These are phyloP conservation scores for Saprolegnia parasitica DNA, from an alignment of 352 stramenopile genomes.

Conservation along the genomic window DNA sequence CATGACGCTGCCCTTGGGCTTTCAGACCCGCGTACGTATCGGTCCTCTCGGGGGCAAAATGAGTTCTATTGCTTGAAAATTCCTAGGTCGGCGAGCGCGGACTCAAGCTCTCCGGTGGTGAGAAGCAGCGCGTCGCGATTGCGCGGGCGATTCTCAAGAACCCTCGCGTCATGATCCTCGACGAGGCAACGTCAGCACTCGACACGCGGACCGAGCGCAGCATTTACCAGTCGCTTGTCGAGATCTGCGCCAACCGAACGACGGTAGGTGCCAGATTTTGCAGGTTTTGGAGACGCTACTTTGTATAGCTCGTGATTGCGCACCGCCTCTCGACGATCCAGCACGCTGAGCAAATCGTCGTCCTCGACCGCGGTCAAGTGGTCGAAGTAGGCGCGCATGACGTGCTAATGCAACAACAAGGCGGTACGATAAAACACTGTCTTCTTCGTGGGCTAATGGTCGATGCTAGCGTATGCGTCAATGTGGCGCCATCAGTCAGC, in stretches of 20 bases:
- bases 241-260: conserved; percentile 22
- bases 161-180: conserved; percentile 63
- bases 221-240: conserved; percentile 55
- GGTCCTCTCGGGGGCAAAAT: background rate
- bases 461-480: background rate
- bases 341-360: conserved; percentile 74
- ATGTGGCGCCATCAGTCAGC: conserved; percentile 23
- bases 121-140: conserved; percentile 83
- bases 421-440: conserved; percentile 30
- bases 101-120: conserved; percentile 69
- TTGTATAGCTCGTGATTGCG: conserved; percentile 59
- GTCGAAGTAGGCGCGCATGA: conserved; percentile 70
- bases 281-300: background rate
- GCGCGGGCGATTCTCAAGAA: conserved; percentile 76
- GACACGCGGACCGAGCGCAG: conserved; percentile 69
- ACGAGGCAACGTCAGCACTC: conserved; percentile 75
- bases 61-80: background rate
- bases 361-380: conserved; percentile 76
- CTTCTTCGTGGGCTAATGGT: background rate
- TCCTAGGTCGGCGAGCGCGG: conserved; percentile 63
- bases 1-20: conserved; percentile 83
- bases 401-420: conserved; percentile 40
- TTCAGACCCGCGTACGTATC: conserved; percentile 66
- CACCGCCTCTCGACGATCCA: conserved; percentile 84
- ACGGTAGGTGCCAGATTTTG: conserved; percentile 4